Evolutionary conservation across 2,329 filamentous ascomycete genomes (phyloP).

Genomic region (Huntiella abstrusa): DNA sequence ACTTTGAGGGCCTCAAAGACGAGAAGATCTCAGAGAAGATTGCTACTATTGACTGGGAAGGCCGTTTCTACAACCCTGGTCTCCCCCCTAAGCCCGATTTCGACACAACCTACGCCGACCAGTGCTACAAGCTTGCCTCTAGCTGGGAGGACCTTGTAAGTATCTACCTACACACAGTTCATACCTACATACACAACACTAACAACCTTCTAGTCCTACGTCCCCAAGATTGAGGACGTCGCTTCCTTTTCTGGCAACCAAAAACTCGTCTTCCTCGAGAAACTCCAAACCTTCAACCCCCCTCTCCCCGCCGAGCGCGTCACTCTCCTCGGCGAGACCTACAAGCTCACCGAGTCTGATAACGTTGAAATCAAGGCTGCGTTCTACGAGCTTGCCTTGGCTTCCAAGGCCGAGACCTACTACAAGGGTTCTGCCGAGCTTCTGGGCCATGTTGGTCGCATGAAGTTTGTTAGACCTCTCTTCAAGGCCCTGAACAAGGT

Average conservation of each 20-base stretch:
- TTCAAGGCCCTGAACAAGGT: constrained; percentile 59
- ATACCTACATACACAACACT: not conserved
- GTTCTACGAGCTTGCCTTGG: constrained; percentile 63
- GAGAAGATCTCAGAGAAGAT: constrained; percentile 44
- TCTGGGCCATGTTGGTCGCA: constrained; percentile 66
- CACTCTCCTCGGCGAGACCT: constrained; percentile 53
- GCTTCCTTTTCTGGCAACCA: constrained; percentile 67
- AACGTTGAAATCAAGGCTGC: constrained; percentile 76
- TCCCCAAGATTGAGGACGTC: constrained; percentile 50
- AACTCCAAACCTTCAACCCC: constrained; percentile 46
- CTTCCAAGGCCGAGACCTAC: constrained; percentile 48
- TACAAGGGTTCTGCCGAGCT: constrained; percentile 56
- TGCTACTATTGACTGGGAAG: constrained; percentile 68
- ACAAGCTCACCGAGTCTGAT: constrained; percentile 52
- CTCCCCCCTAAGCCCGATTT: constrained; percentile 81
- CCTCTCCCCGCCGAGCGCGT: constrained; percentile 47
- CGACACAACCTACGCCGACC: constrained; percentile 70
- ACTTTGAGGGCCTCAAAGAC: constrained; percentile 54
- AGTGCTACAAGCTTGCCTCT: constrained; percentile 62
- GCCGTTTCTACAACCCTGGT: constrained; percentile 73
- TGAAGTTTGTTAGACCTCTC: constrained; percentile 91
- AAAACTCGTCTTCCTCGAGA: constrained; percentile 75
- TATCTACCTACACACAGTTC: constrained; percentile 15
- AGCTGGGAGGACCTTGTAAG: constrained; percentile 53
- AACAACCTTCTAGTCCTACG: constrained; percentile 28